These are phyloP conservation scores for Trichoderma brevicompactum DNA, from an alignment of 2,329 filamentous ascomycete species.

Conservation along the genomic window DNA sequence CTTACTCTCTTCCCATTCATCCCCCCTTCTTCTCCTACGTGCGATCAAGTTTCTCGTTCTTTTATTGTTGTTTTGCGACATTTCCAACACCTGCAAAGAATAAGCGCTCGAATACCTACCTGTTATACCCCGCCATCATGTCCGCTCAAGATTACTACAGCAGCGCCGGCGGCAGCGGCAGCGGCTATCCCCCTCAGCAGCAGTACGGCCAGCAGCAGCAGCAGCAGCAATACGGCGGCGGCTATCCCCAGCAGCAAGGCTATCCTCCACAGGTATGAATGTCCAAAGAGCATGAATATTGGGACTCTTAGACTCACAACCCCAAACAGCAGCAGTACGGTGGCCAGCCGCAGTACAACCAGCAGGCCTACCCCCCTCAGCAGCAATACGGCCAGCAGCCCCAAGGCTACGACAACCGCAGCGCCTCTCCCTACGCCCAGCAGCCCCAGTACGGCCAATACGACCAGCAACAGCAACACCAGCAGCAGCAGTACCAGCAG, in stretches of 20 bases:
- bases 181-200: slow-evolving; percentile 35
- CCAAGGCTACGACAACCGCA: slow-evolving; percentile 31
- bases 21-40: not conserved
- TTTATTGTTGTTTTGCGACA: not conserved
- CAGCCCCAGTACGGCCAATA: slow-evolving; percentile 30
- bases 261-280: slow-evolving; percentile 36
- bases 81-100: not conserved
- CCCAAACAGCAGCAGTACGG: slow-evolving; percentile 1
- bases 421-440: slow-evolving; percentile 30
- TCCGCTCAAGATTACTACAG: slow-evolving; percentile 48
- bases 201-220: slow-evolving; percentile 34
- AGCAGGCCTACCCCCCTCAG: slow-evolving; percentile 30
- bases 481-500: slow-evolving; percentile 30
- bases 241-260: slow-evolving; percentile 31
- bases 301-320: not conserved
- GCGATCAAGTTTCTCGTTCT: not conserved
- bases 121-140: slow-evolving; percentile 37
- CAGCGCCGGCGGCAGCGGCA: slow-evolving; percentile 35
- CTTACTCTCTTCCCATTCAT: not conserved
- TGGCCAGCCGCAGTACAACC: slow-evolving; percentile 32
- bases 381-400: slow-evolving; percentile 2
- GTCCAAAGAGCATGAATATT: too few species aligned
- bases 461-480: slow-evolving; percentile 32
- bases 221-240: slow-evolving; percentile 31
- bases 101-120: not conserved